Evolutionary conservation across 805 yeast genomes (phyloP), one percentile per base, ranked within the genome.

Genomic region (Zygoascus tannicola): DNA sequence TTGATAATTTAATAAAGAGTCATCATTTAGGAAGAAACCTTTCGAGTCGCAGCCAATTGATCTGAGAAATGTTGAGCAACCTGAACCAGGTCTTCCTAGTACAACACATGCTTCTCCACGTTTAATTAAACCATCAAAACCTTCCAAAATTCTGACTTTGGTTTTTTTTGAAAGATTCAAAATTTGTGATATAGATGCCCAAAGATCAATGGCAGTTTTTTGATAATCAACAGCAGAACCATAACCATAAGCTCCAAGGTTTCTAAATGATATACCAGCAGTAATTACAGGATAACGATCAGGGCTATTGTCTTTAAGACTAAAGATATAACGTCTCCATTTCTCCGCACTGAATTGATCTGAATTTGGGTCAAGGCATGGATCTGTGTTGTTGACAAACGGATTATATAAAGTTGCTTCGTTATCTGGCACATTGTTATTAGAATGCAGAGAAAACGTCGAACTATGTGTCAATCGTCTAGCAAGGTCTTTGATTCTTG

Each of bases 61-160:
- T 52, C 78, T 78, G 57, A 81, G 65, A 38, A 81, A 66, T 2
- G 86, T 74, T 3, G 88, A 78, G 59, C 88, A 82, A 38, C 92
- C 92, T 22, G 90, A 80, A 53, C 90, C 87, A 1, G 90, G 87
- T 49, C 81, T 73, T 43, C 84, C 85, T 30, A 80, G 60, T 4
- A 81, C 87, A 40, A 81, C 64, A 26, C 78, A 70, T 78, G 80
- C 73, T 53, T 80, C 86, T 52, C 87, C 86, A 1, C 82, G 74
- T 43, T 68, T 65, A 10, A 76, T 75, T 19, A 67, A 36, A 8
- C 55, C 55, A 35, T 55, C 50, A 36, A 56, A 45, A 42, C 63
- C 51, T 28, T 51, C 22, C 19, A 44, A 23, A 35, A 44, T 23
- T 14, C 35, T 34, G 3, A 20, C 20, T n/a, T 28, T 28, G 32